Evolutionary conservation across 768 basidiomycete genomes (phyloP).

Genomic region (Suillus variegatus): DNA sequence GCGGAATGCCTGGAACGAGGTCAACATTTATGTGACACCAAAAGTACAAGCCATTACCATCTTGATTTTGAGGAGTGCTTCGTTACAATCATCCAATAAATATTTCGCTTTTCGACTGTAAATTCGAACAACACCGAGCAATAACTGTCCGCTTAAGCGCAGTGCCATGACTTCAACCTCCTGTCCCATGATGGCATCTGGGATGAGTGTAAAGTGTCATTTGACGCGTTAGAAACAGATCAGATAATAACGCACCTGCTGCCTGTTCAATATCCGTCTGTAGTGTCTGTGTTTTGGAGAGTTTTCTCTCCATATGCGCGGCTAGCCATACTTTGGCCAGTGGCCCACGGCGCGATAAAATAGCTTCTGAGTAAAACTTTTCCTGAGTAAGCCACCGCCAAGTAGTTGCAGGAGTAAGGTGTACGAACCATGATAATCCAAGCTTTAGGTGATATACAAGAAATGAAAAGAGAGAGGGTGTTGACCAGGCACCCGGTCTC

Average conservation of each 20-base stretch:
- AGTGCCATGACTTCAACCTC: slow-evolving; percentile 93
- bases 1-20: slow-evolving; percentile 73
- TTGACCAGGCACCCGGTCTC: slow-evolving; percentile 7
- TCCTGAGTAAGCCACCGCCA: background rate
- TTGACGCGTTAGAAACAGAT: background rate
- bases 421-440: slow-evolving; percentile 27
- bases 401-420: background rate
- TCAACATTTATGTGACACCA: slow-evolving; percentile 5
- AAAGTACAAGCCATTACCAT: slow-evolving; percentile 54
- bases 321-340: slow-evolving; percentile 98
- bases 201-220: slow-evolving; percentile 1
- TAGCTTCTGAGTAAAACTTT: slow-evolving; percentile 92
- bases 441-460: slow-evolving; percentile 22
- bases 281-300: slow-evolving; percentile 92
- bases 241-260: slow-evolving; percentile 59
- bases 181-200: slow-evolving; percentile 92
- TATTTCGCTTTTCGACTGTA: slow-evolving; percentile 99
- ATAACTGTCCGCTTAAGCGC: slow-evolving; percentile 92
- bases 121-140: slow-evolving; percentile 95
- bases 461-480: slow-evolving; percentile 5
- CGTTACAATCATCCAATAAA: slow-evolving; percentile 95
- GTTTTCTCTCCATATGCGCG: slow-evolving; percentile 97
- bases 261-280: slow-evolving; percentile 95
- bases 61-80: slow-evolving; percentile 92
- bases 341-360: slow-evolving; percentile 91